Percentiles rank a stretch among this genome's conserved stretches.
Evolutionary conservation across 2,329 filamentous ascomycete species (phyloP).

Genomic region (Neoscytalidium dimidiatum): DNA sequence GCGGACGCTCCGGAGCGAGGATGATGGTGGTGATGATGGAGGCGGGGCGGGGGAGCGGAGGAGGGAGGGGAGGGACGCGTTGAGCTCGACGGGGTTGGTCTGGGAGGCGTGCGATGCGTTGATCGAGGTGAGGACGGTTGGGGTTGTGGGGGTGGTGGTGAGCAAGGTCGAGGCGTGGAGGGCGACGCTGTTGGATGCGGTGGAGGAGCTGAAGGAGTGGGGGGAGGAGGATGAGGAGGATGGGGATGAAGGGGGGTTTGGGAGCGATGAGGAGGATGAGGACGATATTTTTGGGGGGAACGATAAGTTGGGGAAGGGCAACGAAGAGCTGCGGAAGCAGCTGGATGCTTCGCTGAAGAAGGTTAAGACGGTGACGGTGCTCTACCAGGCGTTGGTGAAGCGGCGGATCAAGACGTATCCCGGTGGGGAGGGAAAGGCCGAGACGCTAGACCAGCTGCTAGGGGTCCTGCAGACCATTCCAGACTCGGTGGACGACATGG

Average conservation of each 20-base stretch:
- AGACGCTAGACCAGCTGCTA: constrained; percentile 57
- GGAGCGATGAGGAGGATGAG: constrained; percentile 48
- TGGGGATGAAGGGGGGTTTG: constrained; percentile 39
- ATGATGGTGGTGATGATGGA: background rate
- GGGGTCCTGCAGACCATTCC: constrained; percentile 61
- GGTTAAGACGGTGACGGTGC: constrained; percentile 65
- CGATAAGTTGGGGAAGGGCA: constrained; percentile 51
- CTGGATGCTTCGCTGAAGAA: constrained; percentile 66
- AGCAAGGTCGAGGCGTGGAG: constrained; percentile 72
- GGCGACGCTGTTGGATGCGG: constrained; percentile 76
- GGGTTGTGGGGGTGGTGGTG: constrained; percentile 70
- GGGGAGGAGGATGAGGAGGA: constrained; percentile 63
- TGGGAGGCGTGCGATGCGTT: constrained; percentile 84
- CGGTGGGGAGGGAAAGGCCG: background rate
- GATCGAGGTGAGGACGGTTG: constrained; percentile 62
- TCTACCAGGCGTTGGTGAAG: constrained; percentile 72
- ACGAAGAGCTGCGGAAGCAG: constrained; percentile 66
- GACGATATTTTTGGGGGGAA: constrained; percentile 65
- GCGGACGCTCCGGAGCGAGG: constrained; percentile 23
- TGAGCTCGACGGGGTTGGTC: constrained; percentile 71
- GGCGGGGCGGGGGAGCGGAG: background rate
- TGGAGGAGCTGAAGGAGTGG: constrained; percentile 88
- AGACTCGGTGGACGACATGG: constrained; percentile 69
- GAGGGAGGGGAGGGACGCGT: constrained; percentile 33
- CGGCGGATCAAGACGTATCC: constrained; percentile 63